Percentiles rank a stretch among this genome's conserved stretches.
Evolutionary conservation across 305 asterid genomes (phyloP).

Genomic region (Petunia hybrid): DNA sequence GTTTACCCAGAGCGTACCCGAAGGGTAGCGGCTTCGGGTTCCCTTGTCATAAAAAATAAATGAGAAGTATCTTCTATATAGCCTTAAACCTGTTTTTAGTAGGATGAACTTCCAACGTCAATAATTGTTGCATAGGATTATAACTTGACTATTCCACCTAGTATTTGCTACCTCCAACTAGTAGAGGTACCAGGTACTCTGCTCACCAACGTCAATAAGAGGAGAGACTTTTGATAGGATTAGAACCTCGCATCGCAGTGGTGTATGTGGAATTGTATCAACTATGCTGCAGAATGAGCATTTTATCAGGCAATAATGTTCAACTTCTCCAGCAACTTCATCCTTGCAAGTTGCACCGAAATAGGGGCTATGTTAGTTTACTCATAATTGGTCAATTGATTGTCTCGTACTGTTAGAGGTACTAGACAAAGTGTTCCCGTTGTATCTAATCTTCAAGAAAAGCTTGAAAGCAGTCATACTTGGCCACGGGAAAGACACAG

Average conservation of each 20-base stretch:
- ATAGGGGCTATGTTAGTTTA: background rate
- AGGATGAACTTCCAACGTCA: background rate
- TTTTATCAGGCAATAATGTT: slow-evolving; percentile 24
- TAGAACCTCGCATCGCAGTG: slow-evolving; percentile 16
- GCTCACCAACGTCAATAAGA: background rate
- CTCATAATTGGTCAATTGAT: background rate
- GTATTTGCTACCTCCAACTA: background rate
- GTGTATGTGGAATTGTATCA: slow-evolving; percentile 2
- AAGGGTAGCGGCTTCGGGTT: too few species aligned
- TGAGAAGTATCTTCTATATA: background rate
- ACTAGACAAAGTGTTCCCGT: background rate
- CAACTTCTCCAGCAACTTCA: slow-evolving; percentile 3
- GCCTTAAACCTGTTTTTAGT: background rate
- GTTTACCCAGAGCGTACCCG: too few species aligned
- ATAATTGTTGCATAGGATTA: background rate
- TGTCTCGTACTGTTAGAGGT: background rate
- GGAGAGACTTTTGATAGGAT: slow-evolving; percentile 12
- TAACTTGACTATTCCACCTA: slow-evolving; percentile 4
- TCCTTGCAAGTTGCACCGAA: background rate
- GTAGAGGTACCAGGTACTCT: background rate
- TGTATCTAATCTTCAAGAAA: slow-evolving; percentile 19
- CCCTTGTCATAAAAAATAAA: too few species aligned
- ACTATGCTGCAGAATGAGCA: slow-evolving; percentile 22
- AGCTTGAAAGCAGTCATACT: slow-evolving; percentile 4
- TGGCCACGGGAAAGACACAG: background rate